Conservation (phyloP, 306 rosid genomes). For the Prosopis cineraria region DNA sequence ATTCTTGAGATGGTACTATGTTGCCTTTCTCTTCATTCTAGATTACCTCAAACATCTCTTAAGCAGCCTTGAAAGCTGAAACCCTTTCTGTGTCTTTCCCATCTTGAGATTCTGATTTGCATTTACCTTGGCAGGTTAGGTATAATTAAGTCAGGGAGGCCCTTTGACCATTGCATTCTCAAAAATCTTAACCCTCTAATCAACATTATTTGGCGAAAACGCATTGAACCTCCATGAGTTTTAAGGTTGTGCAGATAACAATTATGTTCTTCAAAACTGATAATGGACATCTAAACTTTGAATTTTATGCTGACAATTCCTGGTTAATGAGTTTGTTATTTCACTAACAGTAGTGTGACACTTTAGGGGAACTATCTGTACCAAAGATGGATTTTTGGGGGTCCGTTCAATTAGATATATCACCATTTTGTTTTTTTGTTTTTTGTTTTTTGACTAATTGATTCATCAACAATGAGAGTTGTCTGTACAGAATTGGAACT, state of each 20-base stretch:
- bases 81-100: neutral
- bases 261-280: neutral
- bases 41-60: constrained; percentile 24
- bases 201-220: neutral
- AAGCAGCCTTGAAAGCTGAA: neutral
- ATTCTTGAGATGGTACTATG: constrained; percentile 77
- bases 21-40: constrained; percentile 13
- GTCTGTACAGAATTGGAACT: neutral
- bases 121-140: constrained; percentile 19
- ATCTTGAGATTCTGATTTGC: neutral
- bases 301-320: neutral
- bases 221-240: neutral
- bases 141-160: neutral
- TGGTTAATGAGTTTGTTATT: neutral
- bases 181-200: constrained; percentile 12
- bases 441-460: neutral
- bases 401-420: neutral
- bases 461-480: neutral
- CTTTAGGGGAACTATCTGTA: neutral
- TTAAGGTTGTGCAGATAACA: neutral
- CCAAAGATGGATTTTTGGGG: neutral
- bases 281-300: neutral
- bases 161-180: constrained; percentile 21
- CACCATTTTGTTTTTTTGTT: neutral
- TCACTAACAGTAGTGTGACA: neutral